These are phyloP conservation scores for Skeletonema marinoi DNA, from an alignment of 108 stramenopile genomes.

Conservation along the genomic window DNA sequence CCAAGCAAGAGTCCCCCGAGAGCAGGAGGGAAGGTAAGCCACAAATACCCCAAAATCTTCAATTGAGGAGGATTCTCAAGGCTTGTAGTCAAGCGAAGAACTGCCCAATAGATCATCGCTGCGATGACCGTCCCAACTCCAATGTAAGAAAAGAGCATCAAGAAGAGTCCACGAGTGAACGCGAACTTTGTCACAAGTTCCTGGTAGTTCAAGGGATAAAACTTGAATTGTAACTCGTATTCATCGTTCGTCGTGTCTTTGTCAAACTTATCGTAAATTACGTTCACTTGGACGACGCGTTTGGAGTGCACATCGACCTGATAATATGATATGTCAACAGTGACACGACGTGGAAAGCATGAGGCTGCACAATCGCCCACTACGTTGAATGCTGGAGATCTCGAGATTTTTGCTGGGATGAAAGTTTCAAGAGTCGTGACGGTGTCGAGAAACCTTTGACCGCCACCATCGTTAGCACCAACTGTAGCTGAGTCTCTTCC, in stretches of 20 bases:
- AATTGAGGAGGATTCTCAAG: slow-evolving; percentile 69
- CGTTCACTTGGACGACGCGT: slow-evolving; percentile 58
- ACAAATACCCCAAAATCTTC: slow-evolving; percentile 60
- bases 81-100: slow-evolving; percentile 64
- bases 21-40: slow-evolving; percentile 66
- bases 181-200: slow-evolving; percentile 85
- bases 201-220: slow-evolving; percentile 76
- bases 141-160: slow-evolving; percentile 75
- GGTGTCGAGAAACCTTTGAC: slow-evolving; percentile 33
- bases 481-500: slow-evolving; percentile 42
- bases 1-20: slow-evolving; percentile 68
- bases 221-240: slow-evolving; percentile 63
- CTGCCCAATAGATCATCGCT: slow-evolving; percentile 61
- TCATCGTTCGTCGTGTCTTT: slow-evolving; percentile 48
- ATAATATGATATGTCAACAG: slow-evolving; percentile 75
- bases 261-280: slow-evolving; percentile 76
- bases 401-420: slow-evolving; percentile 67
- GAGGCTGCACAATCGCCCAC: slow-evolving; percentile 51
- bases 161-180: slow-evolving; percentile 66
- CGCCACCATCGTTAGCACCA: slow-evolving; percentile 43
- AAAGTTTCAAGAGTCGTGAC: slow-evolving; percentile 60
- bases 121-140: slow-evolving; percentile 67
- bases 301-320: slow-evolving; percentile 63
- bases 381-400: slow-evolving; percentile 54
- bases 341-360: slow-evolving; percentile 74